Base-by-base conservation (phyloP, 176 grass and related monocot genomes). In the Oryza glaberrima region DNA sequence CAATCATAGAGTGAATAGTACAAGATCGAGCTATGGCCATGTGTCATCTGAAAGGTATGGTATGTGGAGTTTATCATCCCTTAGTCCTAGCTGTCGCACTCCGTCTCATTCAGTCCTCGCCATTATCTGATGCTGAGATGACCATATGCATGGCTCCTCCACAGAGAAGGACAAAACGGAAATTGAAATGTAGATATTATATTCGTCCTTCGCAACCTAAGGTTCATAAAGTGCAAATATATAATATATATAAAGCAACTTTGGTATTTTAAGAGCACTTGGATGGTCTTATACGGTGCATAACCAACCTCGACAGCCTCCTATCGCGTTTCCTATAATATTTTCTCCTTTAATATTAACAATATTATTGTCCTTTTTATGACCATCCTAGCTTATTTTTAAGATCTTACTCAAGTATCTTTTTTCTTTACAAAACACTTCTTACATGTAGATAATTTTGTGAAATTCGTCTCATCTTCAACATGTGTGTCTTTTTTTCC, bases 21-120 rank as follows among this genome's bases (percentile, higher is more conserved):
- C 49, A 34, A 25, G 77, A 66, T 83, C 11, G 83, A 73, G 76
- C 19, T 8, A 4, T 6, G 48, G 44, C 49, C 74, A 14, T 5
- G 49, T 73, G 74, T 61, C 69, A 11, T 63, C 38, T 78, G 73
- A 83, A 90, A 82, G 73, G 47, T 82, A 44, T 20, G 70, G n/a
- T 28, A 16, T 15, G 63, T 45, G 35, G 15, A 81, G 65, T 83
- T 44, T 7, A 30, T 80, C 25, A 70, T 38, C 67, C 34, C n/a
- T 2, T 8, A 48, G 45, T 75, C 69, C 49, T 79, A 19, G 48
- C 75, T 56, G 75, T 79, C 84, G 4, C 69, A 68, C 32, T 78
- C 88, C 9, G 65, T 72, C 83, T 45, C 58, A n/a, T 86, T 82
- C 61, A 51, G 35, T 7, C 20, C 47, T 68, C 4, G 79, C 68